These are phyloP conservation scores for Macroventuria anomochaeta DNA, from an alignment of 2,329 filamentous ascomycete species.

Conservation along the genomic window DNA sequence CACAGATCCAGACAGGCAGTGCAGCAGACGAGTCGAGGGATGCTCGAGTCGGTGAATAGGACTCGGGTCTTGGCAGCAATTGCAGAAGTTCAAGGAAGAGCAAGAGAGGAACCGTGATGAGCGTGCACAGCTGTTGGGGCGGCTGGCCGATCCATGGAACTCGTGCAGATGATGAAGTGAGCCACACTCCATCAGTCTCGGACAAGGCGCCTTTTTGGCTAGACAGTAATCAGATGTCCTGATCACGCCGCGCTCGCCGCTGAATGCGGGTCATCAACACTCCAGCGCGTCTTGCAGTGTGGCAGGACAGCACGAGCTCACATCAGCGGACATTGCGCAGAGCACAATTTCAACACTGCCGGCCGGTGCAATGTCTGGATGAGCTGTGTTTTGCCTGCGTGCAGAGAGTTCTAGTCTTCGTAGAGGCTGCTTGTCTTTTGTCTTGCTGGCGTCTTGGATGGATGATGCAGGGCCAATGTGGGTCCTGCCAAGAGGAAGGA, in stretches of 20 bases:
- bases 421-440: neutral
- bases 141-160: conserved; percentile 11
- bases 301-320: neutral
- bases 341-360: neutral
- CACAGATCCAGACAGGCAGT: conserved; percentile 3
- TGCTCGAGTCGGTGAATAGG: neutral
- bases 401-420: too few species aligned
- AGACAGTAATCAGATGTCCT: conserved; percentile 10
- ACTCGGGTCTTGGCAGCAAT: neutral
- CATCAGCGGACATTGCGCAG: neutral
- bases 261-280: conserved; percentile 10
- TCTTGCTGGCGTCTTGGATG: neutral
- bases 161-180: conserved; percentile 14
- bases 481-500: conserved; percentile 1
- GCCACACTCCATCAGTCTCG: conserved; percentile 19
- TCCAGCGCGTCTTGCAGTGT: conserved; percentile 15
- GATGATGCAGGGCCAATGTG: conserved; percentile 2
- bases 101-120: neutral
- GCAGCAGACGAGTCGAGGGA: neutral
- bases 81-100: neutral
- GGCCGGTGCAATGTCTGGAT: neutral
- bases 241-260: conserved; percentile 18
- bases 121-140: conserved; percentile 4
- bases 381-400: neutral
- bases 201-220: conserved; percentile 16